These are phyloP conservation scores for Aspergillus caelatus DNA, from an alignment of 2,329 filamentous ascomycete species.

Conservation along the genomic window DNA sequence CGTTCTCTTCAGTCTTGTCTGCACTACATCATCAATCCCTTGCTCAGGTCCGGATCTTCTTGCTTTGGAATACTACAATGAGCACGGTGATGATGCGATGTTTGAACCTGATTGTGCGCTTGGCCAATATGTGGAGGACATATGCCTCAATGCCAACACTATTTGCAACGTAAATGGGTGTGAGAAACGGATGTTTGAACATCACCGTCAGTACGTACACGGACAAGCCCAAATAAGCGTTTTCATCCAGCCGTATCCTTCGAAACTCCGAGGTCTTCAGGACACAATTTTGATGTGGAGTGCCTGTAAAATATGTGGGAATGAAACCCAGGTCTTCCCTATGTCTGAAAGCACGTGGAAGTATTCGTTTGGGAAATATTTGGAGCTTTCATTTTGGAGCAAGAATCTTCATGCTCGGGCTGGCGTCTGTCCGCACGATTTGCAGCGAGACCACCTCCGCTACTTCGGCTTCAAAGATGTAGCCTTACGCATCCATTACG, in stretches of 20 bases:
- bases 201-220: conserved; percentile 96
- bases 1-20: conserved; percentile 90
- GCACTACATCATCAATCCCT: conserved; percentile 88
- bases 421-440: conserved; percentile 83
- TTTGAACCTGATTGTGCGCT: conserved; percentile 85
- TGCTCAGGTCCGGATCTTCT: conserved; percentile 91
- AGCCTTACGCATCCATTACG: conserved; percentile 86
- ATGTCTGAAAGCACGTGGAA: conserved; percentile 97
- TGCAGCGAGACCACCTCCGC: conserved; percentile 87
- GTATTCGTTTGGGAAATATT: conserved; percentile 96
- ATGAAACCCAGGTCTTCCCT: conserved; percentile 82
- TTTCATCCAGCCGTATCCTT: conserved; percentile 76
- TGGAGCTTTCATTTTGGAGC: conserved; percentile 98
- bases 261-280: conserved; percentile 65
- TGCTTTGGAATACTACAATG: conserved; percentile 89
- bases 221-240: conserved; percentile 92
- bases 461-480: conserved; percentile 90
- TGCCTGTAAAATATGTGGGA: conserved; percentile 86
- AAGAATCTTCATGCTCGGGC: conserved; percentile 74
- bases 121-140: conserved; percentile 91
- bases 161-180: conserved; percentile 82
- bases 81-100: conserved; percentile 72
- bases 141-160: conserved; percentile 76
- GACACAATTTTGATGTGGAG: conserved; percentile 97
- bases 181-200: conserved; percentile 84